Evolutionary conservation across 176 grass and related monocot species (phyloP).

Genomic region (Eremochloa ophiuroides): DNA sequence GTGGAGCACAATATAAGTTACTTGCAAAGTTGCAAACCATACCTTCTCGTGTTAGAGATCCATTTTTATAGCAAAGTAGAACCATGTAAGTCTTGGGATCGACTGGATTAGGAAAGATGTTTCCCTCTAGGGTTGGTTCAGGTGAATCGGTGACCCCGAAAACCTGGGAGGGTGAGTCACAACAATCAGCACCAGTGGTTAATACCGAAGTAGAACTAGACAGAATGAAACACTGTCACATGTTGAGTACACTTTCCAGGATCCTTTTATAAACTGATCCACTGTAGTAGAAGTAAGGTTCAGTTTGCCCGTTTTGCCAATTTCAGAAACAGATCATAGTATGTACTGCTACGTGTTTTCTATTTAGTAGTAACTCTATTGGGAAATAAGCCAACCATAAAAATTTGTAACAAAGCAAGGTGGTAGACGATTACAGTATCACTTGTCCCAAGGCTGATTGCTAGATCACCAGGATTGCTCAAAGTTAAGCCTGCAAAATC

Average conservation of each 20-base stretch:
- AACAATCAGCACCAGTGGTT: background rate
- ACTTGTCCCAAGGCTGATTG: conserved; percentile 91
- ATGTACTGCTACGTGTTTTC: background rate
- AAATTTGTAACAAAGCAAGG: background rate
- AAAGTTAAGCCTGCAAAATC: conserved; percentile 56
- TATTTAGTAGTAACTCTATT: background rate
- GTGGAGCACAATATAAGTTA: background rate
- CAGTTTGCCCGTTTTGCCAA: background rate
- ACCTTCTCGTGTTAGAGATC: conserved; percentile 73
- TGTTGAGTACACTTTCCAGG: background rate
- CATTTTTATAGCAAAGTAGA: conserved; percentile 86
- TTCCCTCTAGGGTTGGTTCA: conserved; percentile 50
- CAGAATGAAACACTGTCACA: background rate
- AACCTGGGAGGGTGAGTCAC: conserved; percentile 47
- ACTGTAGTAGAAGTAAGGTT: background rate
- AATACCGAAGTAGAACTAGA: background rate
- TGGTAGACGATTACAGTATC: conserved; percentile 71
- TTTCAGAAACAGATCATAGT: background rate
- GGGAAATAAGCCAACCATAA: background rate
- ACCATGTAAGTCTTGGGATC: conserved; percentile 65
- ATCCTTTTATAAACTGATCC: background rate
- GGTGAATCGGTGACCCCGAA: conserved; percentile 43
- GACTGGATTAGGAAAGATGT: conserved; percentile 66
- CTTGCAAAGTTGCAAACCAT: background rate
- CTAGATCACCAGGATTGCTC: conserved; percentile 79